phyloP scores from a whole-genome alignment of 2,329 filamentous ascomycete genomes.

The Trichoderma gracile region DNA sequence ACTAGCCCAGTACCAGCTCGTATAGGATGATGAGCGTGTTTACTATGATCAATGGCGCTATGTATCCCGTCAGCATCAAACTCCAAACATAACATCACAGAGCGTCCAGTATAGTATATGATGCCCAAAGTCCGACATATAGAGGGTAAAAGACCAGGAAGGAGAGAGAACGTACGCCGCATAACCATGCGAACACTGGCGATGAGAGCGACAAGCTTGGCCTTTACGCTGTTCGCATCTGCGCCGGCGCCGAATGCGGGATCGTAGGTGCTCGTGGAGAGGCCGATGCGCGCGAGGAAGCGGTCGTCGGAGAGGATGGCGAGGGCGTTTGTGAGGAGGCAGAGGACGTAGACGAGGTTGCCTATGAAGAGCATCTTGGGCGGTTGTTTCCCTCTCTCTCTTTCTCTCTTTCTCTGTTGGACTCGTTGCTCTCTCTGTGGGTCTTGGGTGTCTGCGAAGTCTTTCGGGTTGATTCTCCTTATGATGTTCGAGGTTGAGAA shows the following conservation, averaged over 20 bases:
- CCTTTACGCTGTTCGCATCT: conserved; percentile 73
- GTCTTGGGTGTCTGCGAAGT: too few relatives aligned
- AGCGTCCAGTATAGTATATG: too few relatives aligned
- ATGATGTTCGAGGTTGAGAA: background rate
- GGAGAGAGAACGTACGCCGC: conserved; percentile 64
- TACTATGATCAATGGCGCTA: conserved; percentile 81
- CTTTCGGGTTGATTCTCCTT: too few relatives aligned
- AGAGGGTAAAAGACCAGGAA: background rate
- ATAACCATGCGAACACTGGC: conserved; percentile 88
- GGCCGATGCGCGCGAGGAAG: conserved; percentile 84
- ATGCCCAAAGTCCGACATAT: too few relatives aligned
- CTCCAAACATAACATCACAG: too few relatives aligned
- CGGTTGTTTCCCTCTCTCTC: too few relatives aligned
- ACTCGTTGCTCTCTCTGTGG: too few relatives aligned
- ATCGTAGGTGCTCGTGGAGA: conserved; percentile 69
- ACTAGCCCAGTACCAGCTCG: conserved; percentile 59
- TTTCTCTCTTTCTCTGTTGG: too few relatives aligned
- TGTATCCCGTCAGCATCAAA: background rate
- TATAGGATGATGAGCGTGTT: conserved; percentile 84
- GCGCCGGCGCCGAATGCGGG: conserved; percentile 74
- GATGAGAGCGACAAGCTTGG: conserved; percentile 85
- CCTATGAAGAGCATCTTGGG: conserved; percentile 66
- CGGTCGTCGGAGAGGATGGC: conserved; percentile 93
- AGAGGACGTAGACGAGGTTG: conserved; percentile 73
- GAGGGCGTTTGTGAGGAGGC: conserved; percentile 91